Evolutionary conservation across 768 basidiomycete genomes (phyloP).

Genomic region (Phylloporus arenicola): DNA sequence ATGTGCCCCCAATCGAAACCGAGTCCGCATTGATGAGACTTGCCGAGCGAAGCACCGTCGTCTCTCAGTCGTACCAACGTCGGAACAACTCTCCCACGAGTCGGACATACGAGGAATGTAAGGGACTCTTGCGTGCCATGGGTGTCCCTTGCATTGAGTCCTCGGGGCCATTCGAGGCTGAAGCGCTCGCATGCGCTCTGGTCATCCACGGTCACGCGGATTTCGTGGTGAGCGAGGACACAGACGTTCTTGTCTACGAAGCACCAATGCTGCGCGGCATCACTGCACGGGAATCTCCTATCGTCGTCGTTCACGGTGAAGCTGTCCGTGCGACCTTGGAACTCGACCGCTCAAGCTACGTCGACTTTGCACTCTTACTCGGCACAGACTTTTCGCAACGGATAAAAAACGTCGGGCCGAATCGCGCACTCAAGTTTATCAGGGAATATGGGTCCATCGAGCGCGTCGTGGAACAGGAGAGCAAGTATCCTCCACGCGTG

Average conservation of each 20-base stretch:
- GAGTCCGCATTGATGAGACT: constrained; percentile 31
- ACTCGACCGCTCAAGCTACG: constrained; percentile 52
- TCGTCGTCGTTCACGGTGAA: constrained; percentile 58
- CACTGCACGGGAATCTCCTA: constrained; percentile 52
- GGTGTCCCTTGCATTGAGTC: constrained; percentile 76
- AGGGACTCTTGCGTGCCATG: constrained; percentile 67
- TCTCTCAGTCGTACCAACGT: constrained; percentile 63
- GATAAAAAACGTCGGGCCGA: constrained; percentile 77
- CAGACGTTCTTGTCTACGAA: constrained; percentile 78
- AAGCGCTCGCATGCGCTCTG: constrained; percentile 77
- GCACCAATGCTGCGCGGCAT: constrained; percentile 79
- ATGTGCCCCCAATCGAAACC: constrained; percentile 13
- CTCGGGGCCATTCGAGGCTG: constrained; percentile 71
- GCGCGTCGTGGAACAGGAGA: constrained; percentile 48
- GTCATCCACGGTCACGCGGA: constrained; percentile 74
- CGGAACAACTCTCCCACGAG: constrained; percentile 57
- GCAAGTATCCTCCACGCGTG: constrained; percentile 47
- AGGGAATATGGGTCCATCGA: constrained; percentile 69
- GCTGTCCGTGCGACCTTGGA: constrained; percentile 54
- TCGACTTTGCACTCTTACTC: constrained; percentile 83
- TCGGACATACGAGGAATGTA: constrained; percentile 65
- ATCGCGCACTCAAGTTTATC: constrained; percentile 72
- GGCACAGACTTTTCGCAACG: constrained; percentile 90
- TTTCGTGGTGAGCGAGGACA: constrained; percentile 89
- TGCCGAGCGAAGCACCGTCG: constrained; percentile 45